Base-by-base conservation (phyloP, 371 early-diverging fungal genomes). In the Mortierella sp. region DNA sequence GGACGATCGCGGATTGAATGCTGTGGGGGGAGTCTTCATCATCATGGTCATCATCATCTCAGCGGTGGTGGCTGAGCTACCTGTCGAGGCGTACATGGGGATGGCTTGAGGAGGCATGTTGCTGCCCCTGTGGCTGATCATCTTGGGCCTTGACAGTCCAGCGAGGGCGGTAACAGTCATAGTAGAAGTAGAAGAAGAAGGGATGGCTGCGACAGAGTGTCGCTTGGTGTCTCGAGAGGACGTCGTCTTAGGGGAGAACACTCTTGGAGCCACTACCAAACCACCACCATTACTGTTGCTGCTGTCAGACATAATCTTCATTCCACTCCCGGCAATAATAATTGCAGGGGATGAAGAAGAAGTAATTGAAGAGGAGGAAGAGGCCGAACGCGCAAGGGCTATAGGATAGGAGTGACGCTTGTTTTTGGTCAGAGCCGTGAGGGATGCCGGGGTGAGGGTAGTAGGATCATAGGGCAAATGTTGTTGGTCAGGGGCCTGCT, bases 171-270 rank as follows among this genome's bases (percentile, higher is more conserved):
- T 61, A 44, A 72, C 51, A 28, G 80, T 74, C 78, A 80, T 77
- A 5, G 78, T 77, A 8, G 84, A 80, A 16, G 54, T 61, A 37
- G 69, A 28, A 13, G 75, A n/a, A 5, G 82, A 69, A 34, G 69
- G 74, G n/a, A 67, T 77, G 44, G 64, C 78, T 21, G 82, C 78
- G 13, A 82, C 69, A 3, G 82, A 82, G 57, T 78, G 82, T 44
- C 82, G 74, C 78, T 82, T 82, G 31, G 69, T 8, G 13, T 82
- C 78, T 46, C 67, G 74, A 31, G 59, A 50, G 26, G n/a, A n/a
- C 51, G 16, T 31, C 26, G 28, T 21, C 46, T 31, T 43, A 43
- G 74, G 26, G 43, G 74, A 28, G 48, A 37, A 64, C 24, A 64
- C 64, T 40, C 64, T 64, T 5, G 64, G 64, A 34, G 64, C 19